Evolutionary conservation across 495 filamentous ascomycete species (phyloP).

Genomic region (Aspergillus cristatus): DNA sequence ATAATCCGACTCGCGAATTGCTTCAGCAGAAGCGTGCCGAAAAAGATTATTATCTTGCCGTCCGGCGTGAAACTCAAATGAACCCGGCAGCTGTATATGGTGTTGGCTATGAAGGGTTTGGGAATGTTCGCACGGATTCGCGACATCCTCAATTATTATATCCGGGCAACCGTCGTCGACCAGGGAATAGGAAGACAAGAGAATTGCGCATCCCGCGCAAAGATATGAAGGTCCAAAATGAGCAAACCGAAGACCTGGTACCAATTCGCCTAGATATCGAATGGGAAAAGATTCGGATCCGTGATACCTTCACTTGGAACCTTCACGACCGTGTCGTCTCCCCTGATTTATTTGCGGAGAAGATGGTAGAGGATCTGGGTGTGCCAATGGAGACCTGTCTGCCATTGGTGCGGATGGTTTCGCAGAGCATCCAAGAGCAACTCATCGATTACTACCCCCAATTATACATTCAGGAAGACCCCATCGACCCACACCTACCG

Average conservation of each 20-base stretch:
- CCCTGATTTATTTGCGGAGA: slow-evolving; percentile 72
- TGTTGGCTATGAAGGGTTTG: slow-evolving; percentile 80
- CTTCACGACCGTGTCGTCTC: slow-evolving; percentile 78
- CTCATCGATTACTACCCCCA: slow-evolving; percentile 88
- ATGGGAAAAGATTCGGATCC: slow-evolving; percentile 88
- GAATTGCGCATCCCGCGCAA: slow-evolving; percentile 63
- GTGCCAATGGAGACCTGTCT: slow-evolving; percentile 55
- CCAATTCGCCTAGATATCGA: slow-evolving; percentile 90
- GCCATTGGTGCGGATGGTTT: slow-evolving; percentile 66
- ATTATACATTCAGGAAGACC: slow-evolving; percentile 78
- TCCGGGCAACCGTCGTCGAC: slow-evolving; percentile 59
- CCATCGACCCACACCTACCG: slow-evolving; percentile 80
- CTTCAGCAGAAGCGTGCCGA: slow-evolving; percentile 45
- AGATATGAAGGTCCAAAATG: slow-evolving; percentile 72
- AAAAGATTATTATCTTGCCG: slow-evolving; percentile 39
- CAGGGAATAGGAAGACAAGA: slow-evolving; percentile 63
- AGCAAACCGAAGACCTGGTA: slow-evolving; percentile 83
- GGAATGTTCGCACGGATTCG: slow-evolving; percentile 71
- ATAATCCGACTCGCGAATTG: slow-evolving; percentile 38
- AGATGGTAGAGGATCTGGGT: slow-evolving; percentile 85
- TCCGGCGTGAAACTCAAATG: slow-evolving; percentile 39
- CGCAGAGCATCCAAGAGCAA: slow-evolving; percentile 78
- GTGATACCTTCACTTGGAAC: slow-evolving; percentile 98
- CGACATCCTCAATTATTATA: slow-evolving; percentile 59
- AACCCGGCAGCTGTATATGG: slow-evolving; percentile 62